Conservation (phyloP, 2,329 filamentous ascomycete species). For the Stagonosporopsis rhizophila region DNA sequence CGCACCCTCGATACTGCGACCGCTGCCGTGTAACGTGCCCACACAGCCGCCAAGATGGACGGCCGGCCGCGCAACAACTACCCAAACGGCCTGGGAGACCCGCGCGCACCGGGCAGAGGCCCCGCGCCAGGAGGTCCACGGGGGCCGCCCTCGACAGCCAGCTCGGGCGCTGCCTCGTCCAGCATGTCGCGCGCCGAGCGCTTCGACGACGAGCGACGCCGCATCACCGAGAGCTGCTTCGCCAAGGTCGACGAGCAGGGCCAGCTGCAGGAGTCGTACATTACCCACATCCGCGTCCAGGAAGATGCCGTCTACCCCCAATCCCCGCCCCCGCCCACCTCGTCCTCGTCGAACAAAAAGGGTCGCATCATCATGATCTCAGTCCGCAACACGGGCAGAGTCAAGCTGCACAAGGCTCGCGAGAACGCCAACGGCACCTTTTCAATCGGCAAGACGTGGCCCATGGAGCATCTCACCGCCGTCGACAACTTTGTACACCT, state of each 20-base stretch:
- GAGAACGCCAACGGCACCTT: constrained; percentile 94
- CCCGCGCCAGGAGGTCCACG: constrained; percentile 37
- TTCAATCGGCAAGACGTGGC: constrained; percentile 98
- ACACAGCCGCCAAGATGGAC: constrained; percentile 38
- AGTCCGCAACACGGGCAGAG: constrained; percentile 88
- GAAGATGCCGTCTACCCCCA: constrained; percentile 88
- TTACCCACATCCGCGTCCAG: constrained; percentile 91
- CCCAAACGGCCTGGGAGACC: constrained; percentile 36
- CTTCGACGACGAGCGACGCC: constrained; percentile 95
- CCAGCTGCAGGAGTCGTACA: constrained; percentile 89
- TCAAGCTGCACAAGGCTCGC: constrained; percentile 95
- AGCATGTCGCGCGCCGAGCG: constrained; percentile 70
- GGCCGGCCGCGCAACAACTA: constrained; percentile 43
- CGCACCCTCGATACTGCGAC: background rate
- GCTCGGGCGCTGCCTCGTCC: constrained; percentile 34
- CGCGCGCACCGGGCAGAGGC: constrained; percentile 29
- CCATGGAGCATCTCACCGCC: constrained; percentile 83
- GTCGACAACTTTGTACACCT: constrained; percentile 82
- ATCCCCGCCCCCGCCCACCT: constrained; percentile 80
- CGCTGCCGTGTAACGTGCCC: constrained; percentile 14
- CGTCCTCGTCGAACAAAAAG: constrained; percentile 79
- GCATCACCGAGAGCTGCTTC: constrained; percentile 96
- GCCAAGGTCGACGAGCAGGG: constrained; percentile 87
- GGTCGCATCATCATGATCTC: constrained; percentile 90
- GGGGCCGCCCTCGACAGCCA: constrained; percentile 37